phyloP scores from a whole-genome alignment of 1,284 basidiomycete species.

The Microbotryomycetes sp. region DNA sequence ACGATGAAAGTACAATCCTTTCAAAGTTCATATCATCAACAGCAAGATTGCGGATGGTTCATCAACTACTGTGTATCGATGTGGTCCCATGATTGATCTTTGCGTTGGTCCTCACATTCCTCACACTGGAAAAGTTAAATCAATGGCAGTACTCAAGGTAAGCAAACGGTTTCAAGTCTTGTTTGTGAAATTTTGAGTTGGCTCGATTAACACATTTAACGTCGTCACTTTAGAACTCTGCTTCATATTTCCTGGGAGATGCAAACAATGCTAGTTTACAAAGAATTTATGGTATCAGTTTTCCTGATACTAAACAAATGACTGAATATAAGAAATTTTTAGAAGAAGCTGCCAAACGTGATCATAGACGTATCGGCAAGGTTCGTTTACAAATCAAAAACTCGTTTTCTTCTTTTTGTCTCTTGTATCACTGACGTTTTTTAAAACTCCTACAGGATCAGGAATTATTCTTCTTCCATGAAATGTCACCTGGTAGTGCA shows the following conservation, averaged over 20 bases:
- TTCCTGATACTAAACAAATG: slow-evolving; percentile 96
- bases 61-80: slow-evolving; percentile 96
- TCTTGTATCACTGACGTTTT: not conserved
- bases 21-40: slow-evolving; percentile 94
- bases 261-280: slow-evolving; percentile 91
- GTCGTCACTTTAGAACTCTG: slow-evolving; percentile 65
- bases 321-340: slow-evolving; percentile 94
- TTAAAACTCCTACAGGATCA: slow-evolving; percentile 59
- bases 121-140: slow-evolving; percentile 96
- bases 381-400: slow-evolving; percentile 46
- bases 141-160: slow-evolving; percentile 88
- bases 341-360: slow-evolving; percentile 92
- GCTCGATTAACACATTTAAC: not conserved
- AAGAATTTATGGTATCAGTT: slow-evolving; percentile 96
- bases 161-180: slow-evolving; percentile 16
- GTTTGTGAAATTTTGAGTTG: not conserved
- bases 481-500: slow-evolving; percentile 85
- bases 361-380: slow-evolving; percentile 92
- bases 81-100: slow-evolving; percentile 96
- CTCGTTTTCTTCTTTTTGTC: not conserved
- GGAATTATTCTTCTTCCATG: slow-evolving; percentile 98
- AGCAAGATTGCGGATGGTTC: slow-evolving; percentile 94
- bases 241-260: slow-evolving; percentile 97
- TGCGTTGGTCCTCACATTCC: slow-evolving; percentile 97
- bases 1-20: slow-evolving; percentile 83